These are phyloP conservation scores for Tuber borchii DNA, from an alignment of 495 filamentous ascomycete species.

Conservation along the genomic window DNA sequence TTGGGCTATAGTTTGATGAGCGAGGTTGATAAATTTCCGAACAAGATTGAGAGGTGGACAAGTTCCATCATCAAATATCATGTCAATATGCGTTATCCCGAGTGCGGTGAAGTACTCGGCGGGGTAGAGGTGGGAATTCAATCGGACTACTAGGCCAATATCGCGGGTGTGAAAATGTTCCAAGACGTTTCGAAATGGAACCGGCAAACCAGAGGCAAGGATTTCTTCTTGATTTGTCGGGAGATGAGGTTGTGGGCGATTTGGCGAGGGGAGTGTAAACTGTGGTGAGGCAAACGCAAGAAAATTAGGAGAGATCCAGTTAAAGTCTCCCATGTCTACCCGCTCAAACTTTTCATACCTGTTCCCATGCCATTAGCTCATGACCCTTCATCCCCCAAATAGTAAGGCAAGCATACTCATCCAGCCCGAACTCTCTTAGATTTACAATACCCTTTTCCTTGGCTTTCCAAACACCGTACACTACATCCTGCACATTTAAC, in stretches of 20 bases:
- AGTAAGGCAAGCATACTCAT: constrained; percentile 59
- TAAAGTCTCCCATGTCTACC: constrained; percentile 98
- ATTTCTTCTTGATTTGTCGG: constrained; percentile 44
- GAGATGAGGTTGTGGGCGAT: constrained; percentile 57
- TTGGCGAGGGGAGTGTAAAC: constrained; percentile 58
- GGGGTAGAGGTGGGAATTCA: constrained; percentile 93
- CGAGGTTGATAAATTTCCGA: constrained; percentile 84
- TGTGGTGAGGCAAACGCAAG: constrained; percentile 95
- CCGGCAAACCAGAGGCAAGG: constrained; percentile 53
- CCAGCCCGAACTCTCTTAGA: constrained; percentile 80
- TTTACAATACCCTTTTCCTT: constrained; percentile 88
- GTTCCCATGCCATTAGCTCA: constrained; percentile 16
- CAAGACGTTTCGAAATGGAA: constrained; percentile 90
- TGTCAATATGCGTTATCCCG: constrained; percentile 90
- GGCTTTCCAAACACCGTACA: constrained; percentile 97
- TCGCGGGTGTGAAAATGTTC: constrained; percentile 77
- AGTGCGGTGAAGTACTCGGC: constrained; percentile 91
- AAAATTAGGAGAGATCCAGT: constrained; percentile 94
- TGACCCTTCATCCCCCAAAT: not conserved
- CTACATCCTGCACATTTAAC: constrained; percentile 89
- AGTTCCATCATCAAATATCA: constrained; percentile 99
- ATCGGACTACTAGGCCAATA: constrained; percentile 84
- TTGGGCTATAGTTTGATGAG: constrained; percentile 87
- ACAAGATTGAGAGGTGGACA: constrained; percentile 83
- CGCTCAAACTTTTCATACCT: constrained; percentile 89